Evolutionary conservation across 2,329 filamentous ascomycete genomes (phyloP), one percentile per base, ranked within the genome.

Genomic region (Pezicula radicicola): DNA sequence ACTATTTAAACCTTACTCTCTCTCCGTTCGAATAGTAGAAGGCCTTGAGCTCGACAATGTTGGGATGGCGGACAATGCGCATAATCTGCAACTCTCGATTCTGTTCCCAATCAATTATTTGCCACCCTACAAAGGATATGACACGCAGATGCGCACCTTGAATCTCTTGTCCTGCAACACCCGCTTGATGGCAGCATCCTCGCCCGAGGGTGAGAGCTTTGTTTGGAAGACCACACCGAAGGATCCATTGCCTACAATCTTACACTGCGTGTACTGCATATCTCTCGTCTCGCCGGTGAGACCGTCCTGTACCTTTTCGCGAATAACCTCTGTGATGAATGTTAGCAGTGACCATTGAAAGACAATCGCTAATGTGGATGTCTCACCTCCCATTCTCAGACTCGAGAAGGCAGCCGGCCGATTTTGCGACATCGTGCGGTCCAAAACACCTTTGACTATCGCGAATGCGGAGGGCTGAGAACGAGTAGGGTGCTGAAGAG

Each of bases 1-100:
- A 21, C 8, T 12, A 30, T 10, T 30, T n/a, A 6, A 21, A 27
- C 76, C 81, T 64, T 84, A 99, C 94, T 73, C 94, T 86, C 73
- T 99, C 94, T 68, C 94, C 94, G 70, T 97, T 99, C 63, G 93
- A 97, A 76, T 97, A 99, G 77, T 97, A 99, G 76, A 99, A 99
- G 49, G 94, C 94, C 78, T 99, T 99, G 59, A 99, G 80, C 73
- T 97, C 92, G 55, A 99, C 94, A 66, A 99, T 97, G 75, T 99
- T 99, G 51, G 94, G 94, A 72, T 99, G 94, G 68, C 93, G 87
- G 66, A 99, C 94, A 69, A 99, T 99, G 69, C 94, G 89, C 94
- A 99, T 99, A 70, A 99, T 99, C 73, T 99, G 94, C 63, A 99
- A 82, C 72, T 99, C 94, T 74, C 94, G 91, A 71, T 99, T 99